Evolutionary conservation across 805 yeast species (phyloP).

Genomic region (Monosporozyma aerobia): DNA sequence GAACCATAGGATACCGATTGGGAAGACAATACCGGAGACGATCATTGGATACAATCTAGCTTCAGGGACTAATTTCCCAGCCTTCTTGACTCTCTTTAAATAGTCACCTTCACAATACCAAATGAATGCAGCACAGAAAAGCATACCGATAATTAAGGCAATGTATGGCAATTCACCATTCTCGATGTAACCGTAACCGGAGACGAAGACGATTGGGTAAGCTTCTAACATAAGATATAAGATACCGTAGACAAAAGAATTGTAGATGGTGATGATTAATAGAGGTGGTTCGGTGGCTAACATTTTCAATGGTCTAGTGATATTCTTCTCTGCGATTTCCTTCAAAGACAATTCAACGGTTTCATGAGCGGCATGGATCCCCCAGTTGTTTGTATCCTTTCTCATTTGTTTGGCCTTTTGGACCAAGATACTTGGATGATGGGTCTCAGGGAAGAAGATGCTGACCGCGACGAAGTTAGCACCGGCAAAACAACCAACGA

Average conservation of each 20-base stretch:
- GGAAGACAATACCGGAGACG: slow-evolving; percentile 59
- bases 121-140: slow-evolving; percentile 40
- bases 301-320: slow-evolving; percentile 63
- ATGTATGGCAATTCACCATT: slow-evolving; percentile 67
- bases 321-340: slow-evolving; percentile 53
- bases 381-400: slow-evolving; percentile 70
- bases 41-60: slow-evolving; percentile 72
- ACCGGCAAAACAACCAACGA: slow-evolving; percentile 42
- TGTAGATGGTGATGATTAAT: slow-evolving; percentile 58
- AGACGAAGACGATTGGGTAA: slow-evolving; percentile 59
- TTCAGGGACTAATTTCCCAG: slow-evolving; percentile 64
- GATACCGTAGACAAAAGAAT: slow-evolving; percentile 74
- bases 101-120: slow-evolving; percentile 46
- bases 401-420: slow-evolving; percentile 50
- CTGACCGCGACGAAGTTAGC: slow-evolving; percentile 29
- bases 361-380: slow-evolving; percentile 71
- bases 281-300: slow-evolving; percentile 63
- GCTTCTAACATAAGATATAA: slow-evolving; percentile 67
- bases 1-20: slow-evolving; percentile 77
- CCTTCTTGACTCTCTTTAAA: slow-evolving; percentile 36
- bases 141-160: slow-evolving; percentile 61
- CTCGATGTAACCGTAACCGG: slow-evolving; percentile 46
- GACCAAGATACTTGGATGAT: slow-evolving; percentile 34
- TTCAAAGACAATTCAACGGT: slow-evolving; percentile 44
- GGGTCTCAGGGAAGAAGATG: slow-evolving; percentile 42